Evolutionary conservation across 768 basidiomycete species (phyloP).

Genomic region (Russula dissimulans): DNA sequence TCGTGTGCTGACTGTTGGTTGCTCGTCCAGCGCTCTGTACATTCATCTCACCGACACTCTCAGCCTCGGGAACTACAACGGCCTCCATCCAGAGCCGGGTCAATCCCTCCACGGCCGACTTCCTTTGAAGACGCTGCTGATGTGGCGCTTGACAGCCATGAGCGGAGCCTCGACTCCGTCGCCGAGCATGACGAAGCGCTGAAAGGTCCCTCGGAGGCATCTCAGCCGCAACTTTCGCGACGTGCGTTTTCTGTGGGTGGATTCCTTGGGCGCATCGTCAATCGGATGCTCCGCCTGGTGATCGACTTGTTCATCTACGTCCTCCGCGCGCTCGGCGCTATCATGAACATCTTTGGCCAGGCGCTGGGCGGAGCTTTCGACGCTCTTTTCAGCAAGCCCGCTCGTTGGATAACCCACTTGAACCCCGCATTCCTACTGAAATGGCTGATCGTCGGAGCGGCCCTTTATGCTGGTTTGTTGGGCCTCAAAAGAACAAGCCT

Average conservation of each 20-base stretch:
- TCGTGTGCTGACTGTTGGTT: constrained; percentile 5
- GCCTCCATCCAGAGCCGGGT: constrained; percentile 29
- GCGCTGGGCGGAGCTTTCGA: constrained; percentile 43
- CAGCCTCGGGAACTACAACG: constrained; percentile 26
- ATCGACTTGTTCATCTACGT: constrained; percentile 16
- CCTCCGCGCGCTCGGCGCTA: constrained; percentile 18
- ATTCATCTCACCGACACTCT: constrained; percentile 2
- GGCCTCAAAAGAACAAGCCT: constrained; percentile 28
- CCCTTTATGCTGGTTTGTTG: constrained; percentile 40
- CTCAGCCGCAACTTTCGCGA: neutral
- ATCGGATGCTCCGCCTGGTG: constrained; percentile 26
- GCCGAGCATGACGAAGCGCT: constrained; percentile 52
- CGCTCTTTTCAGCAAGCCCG: constrained; percentile 40
- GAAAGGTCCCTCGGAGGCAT: neutral
- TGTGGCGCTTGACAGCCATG: constrained; percentile 30
- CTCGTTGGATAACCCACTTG: constrained; percentile 30
- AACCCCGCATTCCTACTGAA: constrained; percentile 32
- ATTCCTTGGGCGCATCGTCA: constrained; percentile 36
- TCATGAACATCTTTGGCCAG: constrained; percentile 24
- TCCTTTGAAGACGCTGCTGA: constrained; percentile 24
- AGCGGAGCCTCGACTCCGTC: constrained; percentile 52
- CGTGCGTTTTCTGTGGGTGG: constrained; percentile 39
- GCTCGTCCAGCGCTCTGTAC: constrained; percentile 21
- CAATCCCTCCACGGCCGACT: constrained; percentile 36
- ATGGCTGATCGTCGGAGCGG: constrained; percentile 34